Conservation (phyloP, 352 stramenopile genomes). For the Phytopythium aichiense region DNA sequence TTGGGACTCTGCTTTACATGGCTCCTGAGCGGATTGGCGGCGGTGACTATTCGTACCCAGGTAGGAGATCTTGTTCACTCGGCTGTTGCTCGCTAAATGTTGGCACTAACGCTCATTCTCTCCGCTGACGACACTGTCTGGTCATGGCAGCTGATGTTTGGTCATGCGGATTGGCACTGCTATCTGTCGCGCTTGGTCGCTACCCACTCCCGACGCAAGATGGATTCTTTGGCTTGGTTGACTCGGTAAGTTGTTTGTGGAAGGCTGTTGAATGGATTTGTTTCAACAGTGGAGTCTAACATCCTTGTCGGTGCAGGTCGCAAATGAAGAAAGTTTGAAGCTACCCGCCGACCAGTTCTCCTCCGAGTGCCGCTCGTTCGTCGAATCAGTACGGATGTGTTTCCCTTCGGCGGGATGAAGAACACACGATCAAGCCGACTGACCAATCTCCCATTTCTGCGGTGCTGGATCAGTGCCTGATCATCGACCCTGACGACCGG, state of each 20-base stretch:
- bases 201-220: slow-evolving; percentile 85
- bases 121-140: neutral
- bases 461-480: slow-evolving; percentile 37
- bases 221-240: slow-evolving; percentile 85
- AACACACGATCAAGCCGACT: neutral
- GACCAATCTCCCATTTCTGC: neutral
- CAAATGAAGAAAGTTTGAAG: slow-evolving; percentile 72
- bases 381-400: slow-evolving; percentile 44
- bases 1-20: slow-evolving; percentile 94
- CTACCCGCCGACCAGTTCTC: slow-evolving; percentile 63
- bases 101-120: neutral
- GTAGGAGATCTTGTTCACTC: slow-evolving; percentile 13
- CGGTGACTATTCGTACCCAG: slow-evolving; percentile 87
- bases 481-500: slow-evolving; percentile 58
- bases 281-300: neutral
- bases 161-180: slow-evolving; percentile 77
- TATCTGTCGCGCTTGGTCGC: slow-evolving; percentile 77
- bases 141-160: slow-evolving; percentile 61
- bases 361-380: slow-evolving; percentile 62
- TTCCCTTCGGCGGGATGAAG: neutral
- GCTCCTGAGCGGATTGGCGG: slow-evolving; percentile 91
- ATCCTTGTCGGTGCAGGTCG: slow-evolving; percentile 35
- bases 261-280: neutral
- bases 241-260: slow-evolving; percentile 43
- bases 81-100: neutral